Evolutionary conservation across 2,329 filamentous ascomycete genomes (phyloP).

Genomic region (Apiospora kogelbergensis): DNA sequence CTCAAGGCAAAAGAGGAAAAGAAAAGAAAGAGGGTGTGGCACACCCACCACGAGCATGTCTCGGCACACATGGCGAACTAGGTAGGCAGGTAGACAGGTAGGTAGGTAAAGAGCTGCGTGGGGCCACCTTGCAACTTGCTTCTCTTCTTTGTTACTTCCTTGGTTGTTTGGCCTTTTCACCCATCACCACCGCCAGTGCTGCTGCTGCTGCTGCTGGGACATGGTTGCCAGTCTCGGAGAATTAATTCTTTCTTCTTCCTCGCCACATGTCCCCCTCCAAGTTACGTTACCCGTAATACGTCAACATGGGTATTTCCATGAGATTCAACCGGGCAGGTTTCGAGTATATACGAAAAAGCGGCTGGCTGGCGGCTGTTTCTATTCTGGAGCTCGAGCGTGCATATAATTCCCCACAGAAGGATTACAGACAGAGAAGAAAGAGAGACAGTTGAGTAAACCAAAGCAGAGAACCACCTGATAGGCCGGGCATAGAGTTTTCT

Average conservation of each 20-base stretch:
- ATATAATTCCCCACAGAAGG: not conserved
- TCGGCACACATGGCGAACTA: not conserved
- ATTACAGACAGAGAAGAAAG: not conserved
- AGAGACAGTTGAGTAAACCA: not conserved
- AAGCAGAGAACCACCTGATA: too few species aligned
- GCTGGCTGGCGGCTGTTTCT: not conserved
- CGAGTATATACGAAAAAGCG: not conserved
- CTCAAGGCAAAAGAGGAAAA: not conserved
- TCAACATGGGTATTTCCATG: too few species aligned
- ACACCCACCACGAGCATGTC: conserved; percentile 4
- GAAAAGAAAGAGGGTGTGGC: not conserved
- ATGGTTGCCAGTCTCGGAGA: not conserved
- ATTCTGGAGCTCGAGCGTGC: not conserved
- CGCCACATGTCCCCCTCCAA: not conserved
- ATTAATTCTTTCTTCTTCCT: not conserved
- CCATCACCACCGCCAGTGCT: not conserved
- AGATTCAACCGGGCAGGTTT: not conserved
- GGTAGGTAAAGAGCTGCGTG: not conserved
- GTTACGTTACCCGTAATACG: not conserved
- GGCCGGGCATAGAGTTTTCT: too few species aligned
- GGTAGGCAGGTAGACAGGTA: not conserved
- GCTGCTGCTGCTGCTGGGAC: not conserved
- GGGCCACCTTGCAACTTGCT: not conserved
- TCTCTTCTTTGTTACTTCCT: not conserved
- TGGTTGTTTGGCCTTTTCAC: not conserved